Percentiles rank a stretch among this genome's conserved stretches.
These are phyloP conservation scores for Geosmithia morbida DNA, from an alignment of 2,329 filamentous ascomycete genomes.

Conservation along the genomic window DNA sequence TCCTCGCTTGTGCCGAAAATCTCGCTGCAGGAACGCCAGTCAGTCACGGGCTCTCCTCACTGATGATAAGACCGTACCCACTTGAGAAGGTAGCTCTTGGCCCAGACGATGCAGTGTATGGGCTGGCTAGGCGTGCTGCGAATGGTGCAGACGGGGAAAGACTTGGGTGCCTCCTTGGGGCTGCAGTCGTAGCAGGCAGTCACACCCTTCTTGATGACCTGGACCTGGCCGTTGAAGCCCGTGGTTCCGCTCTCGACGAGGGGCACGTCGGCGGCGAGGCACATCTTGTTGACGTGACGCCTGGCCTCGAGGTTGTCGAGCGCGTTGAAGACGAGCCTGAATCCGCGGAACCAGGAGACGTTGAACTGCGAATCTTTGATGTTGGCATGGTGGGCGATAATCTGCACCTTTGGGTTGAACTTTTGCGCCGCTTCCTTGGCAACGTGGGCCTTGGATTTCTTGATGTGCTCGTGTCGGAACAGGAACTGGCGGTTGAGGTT, in stretches of 20 bases:
- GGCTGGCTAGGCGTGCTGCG: constrained; percentile 90
- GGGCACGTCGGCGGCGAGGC: constrained; percentile 76
- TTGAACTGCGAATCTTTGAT: constrained; percentile 85
- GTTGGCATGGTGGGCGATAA: constrained; percentile 83
- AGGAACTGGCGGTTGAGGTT: constrained; percentile 97
- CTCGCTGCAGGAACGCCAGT: constrained; percentile 29
- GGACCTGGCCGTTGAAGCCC: constrained; percentile 93
- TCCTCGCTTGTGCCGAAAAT: constrained; percentile 89
- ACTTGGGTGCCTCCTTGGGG: constrained; percentile 78
- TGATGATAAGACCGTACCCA: constrained; percentile 14
- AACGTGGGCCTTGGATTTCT: constrained; percentile 89
- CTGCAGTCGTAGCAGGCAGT: constrained; percentile 97
- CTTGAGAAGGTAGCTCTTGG: constrained; percentile 88
- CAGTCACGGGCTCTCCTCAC: not conserved
- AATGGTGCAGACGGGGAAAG: constrained; percentile 93
- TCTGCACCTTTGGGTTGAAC: constrained; percentile 80
- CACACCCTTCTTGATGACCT: constrained; percentile 82
- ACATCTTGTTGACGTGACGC: constrained; percentile 96
- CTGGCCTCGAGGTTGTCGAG: constrained; percentile 90
- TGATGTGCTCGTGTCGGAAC: constrained; percentile 93
- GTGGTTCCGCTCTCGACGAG: constrained; percentile 95
- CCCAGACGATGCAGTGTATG: constrained; percentile 98
- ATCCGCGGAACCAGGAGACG: constrained; percentile 73
- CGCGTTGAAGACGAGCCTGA: constrained; percentile 87
- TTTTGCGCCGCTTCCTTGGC: constrained; percentile 81